Percentiles rank a stretch among this genome's conserved stretches.
Conservation (phyloP, 1,284 basidiomycete genomes). For the Tylopilus sp. region DNA sequence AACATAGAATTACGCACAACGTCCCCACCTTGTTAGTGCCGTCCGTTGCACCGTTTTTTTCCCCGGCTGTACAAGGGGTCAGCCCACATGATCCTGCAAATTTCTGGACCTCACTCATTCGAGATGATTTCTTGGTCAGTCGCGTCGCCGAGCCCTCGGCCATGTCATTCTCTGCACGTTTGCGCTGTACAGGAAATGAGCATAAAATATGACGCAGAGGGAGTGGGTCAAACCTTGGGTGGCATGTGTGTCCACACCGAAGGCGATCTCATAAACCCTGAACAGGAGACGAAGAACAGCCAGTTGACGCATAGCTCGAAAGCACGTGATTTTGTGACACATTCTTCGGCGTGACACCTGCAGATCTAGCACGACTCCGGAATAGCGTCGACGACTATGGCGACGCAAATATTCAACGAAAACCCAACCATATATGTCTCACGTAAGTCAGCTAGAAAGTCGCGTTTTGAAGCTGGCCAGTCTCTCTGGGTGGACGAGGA, state of each 20-base stretch:
- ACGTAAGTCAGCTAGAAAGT: constrained; percentile 39
- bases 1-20: constrained; percentile 24
- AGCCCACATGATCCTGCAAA: constrained; percentile 7
- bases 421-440: constrained; percentile 58
- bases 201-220: not conserved
- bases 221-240: constrained; percentile 38
- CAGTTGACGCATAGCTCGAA: constrained; percentile 24
- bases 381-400: constrained; percentile 32
- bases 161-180: constrained; percentile 34
- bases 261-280: not conserved
- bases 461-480: constrained; percentile 31
- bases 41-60: constrained; percentile 9
- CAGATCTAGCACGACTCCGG: not conserved
- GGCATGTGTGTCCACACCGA: constrained; percentile 28
- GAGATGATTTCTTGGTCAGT: constrained; percentile 48
- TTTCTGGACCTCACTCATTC: constrained; percentile 22
- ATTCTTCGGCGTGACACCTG: constrained; percentile 8
- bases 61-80: constrained; percentile 17
- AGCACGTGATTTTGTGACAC: constrained; percentile 29
- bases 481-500: constrained; percentile 53
- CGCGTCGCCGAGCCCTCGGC: constrained; percentile 36
- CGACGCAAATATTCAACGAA: constrained; percentile 56
- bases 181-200: constrained; percentile 34
- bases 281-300: too few relatives aligned
- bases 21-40: constrained; percentile 2